Conservation (phyloP, 2,329 filamentous ascomycete genomes). For the Moelleriella libera region DNA sequence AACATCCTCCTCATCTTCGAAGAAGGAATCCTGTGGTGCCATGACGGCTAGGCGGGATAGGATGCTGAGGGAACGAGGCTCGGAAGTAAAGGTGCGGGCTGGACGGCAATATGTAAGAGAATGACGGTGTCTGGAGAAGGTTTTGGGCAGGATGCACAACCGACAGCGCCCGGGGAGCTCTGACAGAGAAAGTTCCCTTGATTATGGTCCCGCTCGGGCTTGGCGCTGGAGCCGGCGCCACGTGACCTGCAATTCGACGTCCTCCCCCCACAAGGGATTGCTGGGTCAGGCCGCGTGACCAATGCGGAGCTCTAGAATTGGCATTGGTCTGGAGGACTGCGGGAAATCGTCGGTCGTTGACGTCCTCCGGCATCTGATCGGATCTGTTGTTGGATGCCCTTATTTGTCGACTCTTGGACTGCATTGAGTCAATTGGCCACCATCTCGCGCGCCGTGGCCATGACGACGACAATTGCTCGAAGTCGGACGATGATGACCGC, state of each 20-base stretch:
- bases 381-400: background rate
- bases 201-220: background rate
- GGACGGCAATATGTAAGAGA: too few relatives aligned
- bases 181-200: background rate
- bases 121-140: slow-evolving; percentile 4
- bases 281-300: background rate
- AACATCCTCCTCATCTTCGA: slow-evolving; percentile 57
- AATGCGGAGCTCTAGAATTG: background rate
- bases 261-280: background rate
- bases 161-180: too few relatives aligned
- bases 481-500: slow-evolving; percentile 41
- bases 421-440: slow-evolving; percentile 30
- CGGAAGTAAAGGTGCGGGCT: too few relatives aligned
- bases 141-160: background rate
- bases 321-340: slow-evolving; percentile 3
- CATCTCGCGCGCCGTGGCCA: slow-evolving; percentile 20
- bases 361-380: background rate
- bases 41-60: slow-evolving; percentile 21
- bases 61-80: too few relatives aligned
- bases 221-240: background rate
- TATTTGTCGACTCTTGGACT: slow-evolving; percentile 1
- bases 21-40: slow-evolving; percentile 56
- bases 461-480: slow-evolving; percentile 47
- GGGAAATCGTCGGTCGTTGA: slow-evolving; percentile 15
- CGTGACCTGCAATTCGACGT: background rate